These are phyloP conservation scores for Aspergillus jensenii DNA, from an alignment of 2,329 filamentous ascomycete genomes.

Conservation along the genomic window DNA sequence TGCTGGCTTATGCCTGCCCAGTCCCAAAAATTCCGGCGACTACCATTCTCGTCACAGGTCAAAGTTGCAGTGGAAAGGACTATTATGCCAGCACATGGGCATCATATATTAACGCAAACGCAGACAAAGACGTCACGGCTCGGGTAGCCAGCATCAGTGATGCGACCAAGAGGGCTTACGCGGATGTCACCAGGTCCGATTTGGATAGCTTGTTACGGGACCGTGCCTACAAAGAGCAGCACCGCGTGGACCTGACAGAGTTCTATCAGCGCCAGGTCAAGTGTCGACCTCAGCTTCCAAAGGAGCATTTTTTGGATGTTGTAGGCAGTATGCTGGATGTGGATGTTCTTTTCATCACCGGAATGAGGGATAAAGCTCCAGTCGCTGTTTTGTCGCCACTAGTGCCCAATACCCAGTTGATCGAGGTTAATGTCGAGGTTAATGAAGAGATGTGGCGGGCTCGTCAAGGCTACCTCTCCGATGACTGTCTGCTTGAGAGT, in stretches of 20 bases:
- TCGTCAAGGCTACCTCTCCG: conserved; percentile 4
- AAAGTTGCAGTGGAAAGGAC: conserved; percentile 60
- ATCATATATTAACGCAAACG: conserved; percentile 39
- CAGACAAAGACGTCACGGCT: too few relatives aligned
- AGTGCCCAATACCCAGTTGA: conserved; percentile 51
- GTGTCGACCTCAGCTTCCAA: conserved; percentile 47
- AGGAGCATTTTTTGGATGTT: conserved; percentile 40
- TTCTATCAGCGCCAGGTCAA: conserved; percentile 52
- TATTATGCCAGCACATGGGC: conserved; percentile 57
- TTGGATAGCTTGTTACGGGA: conserved; percentile 50
- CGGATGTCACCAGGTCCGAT: conserved; percentile 50
- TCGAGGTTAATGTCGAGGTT: conserved; percentile 55
- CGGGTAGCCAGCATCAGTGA: conserved; percentile 58
- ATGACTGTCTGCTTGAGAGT: background rate
- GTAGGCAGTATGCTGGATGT: conserved; percentile 44
- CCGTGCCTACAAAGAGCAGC: conserved; percentile 62
- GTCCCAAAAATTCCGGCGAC: conserved; percentile 45
- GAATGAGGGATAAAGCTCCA: conserved; percentile 62
- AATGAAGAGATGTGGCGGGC: conserved; percentile 35
- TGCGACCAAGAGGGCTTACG: conserved; percentile 57
- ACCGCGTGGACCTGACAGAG: conserved; percentile 52
- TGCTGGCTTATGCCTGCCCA: conserved; percentile 59
- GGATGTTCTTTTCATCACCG: conserved; percentile 62
- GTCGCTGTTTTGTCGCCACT: conserved; percentile 55
- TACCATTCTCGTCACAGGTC: conserved; percentile 55